Conservation (phyloP, 768 basidiomycete genomes). For the Cystobasidium ongulense region DNA sequence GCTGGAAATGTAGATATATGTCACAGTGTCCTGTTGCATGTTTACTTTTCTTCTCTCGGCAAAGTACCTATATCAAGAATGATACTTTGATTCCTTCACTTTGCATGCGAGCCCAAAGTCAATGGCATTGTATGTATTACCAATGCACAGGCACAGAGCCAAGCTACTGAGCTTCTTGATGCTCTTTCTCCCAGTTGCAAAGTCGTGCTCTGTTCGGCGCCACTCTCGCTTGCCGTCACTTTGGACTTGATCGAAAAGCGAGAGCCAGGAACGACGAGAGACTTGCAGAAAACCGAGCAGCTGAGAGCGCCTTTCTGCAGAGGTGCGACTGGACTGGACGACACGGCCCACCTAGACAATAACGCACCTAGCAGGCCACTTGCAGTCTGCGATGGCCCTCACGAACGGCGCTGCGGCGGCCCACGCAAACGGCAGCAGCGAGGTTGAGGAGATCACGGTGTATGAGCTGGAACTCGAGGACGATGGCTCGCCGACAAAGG, state of each 20-base stretch:
- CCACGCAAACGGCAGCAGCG: not conserved
- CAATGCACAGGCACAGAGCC: too few relatives aligned
- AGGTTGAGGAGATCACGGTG: constrained; percentile 53
- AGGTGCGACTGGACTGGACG: not conserved
- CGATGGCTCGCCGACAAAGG: constrained; percentile 82
- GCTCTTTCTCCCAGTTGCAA: too few relatives aligned
- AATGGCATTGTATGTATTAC: too few relatives aligned
- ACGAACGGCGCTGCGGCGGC: too few relatives aligned
- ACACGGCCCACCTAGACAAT: not conserved
- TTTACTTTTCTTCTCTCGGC: too few relatives aligned
- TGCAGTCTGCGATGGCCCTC: not conserved
- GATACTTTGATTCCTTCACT: too few relatives aligned
- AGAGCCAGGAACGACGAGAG: not conserved
- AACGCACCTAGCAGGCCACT: constrained; percentile 9
- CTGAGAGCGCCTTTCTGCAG: not conserved
- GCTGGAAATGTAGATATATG: constrained; percentile 9
- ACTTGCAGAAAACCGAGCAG: too few relatives aligned
- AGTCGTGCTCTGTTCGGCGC: too few relatives aligned
- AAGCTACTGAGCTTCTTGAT: too few relatives aligned
- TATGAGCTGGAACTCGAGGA: constrained; percentile 78
- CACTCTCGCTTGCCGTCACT: not conserved
- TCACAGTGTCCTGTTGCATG: not conserved
- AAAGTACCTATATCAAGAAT: too few relatives aligned
- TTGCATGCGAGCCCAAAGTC: too few relatives aligned
- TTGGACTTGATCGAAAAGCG: not conserved